phyloP scores from a whole-genome alignment of 176 grass and related monocot species.

The Cenchrus americanus region DNA sequence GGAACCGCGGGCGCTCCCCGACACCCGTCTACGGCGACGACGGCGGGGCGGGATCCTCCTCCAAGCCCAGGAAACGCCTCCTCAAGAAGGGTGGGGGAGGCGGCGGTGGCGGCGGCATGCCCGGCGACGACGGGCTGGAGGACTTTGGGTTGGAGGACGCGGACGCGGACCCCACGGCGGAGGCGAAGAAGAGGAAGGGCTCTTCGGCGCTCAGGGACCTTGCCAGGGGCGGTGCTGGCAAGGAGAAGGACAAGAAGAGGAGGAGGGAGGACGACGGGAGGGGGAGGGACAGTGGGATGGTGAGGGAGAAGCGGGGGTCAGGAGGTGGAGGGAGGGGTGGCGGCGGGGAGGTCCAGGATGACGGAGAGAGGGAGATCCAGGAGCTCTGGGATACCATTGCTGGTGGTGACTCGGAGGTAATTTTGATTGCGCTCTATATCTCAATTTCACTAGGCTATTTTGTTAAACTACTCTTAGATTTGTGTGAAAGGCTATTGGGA shows the following conservation, averaged over 20 bases:
- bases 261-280: slow-evolving; percentile 47
- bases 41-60: slow-evolving; percentile 46
- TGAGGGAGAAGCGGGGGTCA: slow-evolving; percentile 50
- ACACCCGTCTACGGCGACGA: slow-evolving; percentile 71
- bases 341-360: slow-evolving; percentile 41
- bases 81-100: slow-evolving; percentile 62
- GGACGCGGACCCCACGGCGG: slow-evolving; percentile 11
- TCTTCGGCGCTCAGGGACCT: slow-evolving; percentile 48
- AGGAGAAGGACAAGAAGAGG: slow-evolving; percentile 60
- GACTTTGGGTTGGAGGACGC: slow-evolving; percentile 54
- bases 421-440: not conserved
- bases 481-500: not conserved
- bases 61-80: slow-evolving; percentile 75
- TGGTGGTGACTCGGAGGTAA: slow-evolving; percentile 76
- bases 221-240: slow-evolving; percentile 40
- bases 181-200: slow-evolving; percentile 64
- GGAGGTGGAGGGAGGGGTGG: slow-evolving; percentile 50
- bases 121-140: slow-evolving; percentile 56
- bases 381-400: slow-evolving; percentile 92
- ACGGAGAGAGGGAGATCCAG: slow-evolving; percentile 65
- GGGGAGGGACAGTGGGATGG: slow-evolving; percentile 51
- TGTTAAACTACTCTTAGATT: not conserved
- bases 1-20: slow-evolving; percentile 64
- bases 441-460: not conserved
- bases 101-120: slow-evolving; percentile 26